Percentiles rank a stretch among this genome's conserved stretches.
Conservation (phyloP, 768 basidiomycete species). For the Mycena epipterygia region DNA sequence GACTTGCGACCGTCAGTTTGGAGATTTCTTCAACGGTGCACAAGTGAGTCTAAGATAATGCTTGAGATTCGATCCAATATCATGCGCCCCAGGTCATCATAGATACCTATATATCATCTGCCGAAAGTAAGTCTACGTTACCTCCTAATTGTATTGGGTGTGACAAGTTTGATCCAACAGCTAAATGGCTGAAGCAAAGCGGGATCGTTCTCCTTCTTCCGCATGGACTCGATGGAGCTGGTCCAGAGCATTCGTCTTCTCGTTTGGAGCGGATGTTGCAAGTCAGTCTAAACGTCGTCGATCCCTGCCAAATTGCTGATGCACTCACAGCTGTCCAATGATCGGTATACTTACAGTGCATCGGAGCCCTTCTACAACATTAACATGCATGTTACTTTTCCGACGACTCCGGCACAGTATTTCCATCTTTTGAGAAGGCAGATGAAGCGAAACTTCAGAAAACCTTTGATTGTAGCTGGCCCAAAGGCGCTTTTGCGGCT, state of each 20-base stretch:
- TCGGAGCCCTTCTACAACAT: slow-evolving; percentile 61
- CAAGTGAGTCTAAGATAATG: slow-evolving; percentile 59
- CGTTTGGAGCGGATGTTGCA: slow-evolving; percentile 93
- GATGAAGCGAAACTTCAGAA: slow-evolving; percentile 86
- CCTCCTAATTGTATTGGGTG: slow-evolving; percentile 2
- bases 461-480: slow-evolving; percentile 86
- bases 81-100: slow-evolving; percentile 74
- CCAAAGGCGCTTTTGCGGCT: slow-evolving; percentile 89
- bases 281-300: slow-evolving; percentile 52
- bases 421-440: slow-evolving; percentile 95
- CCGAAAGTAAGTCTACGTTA: slow-evolving; percentile 69
- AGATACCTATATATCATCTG: slow-evolving; percentile 88
- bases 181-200: slow-evolving; percentile 95
- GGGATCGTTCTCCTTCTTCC: slow-evolving; percentile 89
- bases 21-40: slow-evolving; percentile 95
- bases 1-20: slow-evolving; percentile 65
- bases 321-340: slow-evolving; percentile 78
- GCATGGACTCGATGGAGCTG: slow-evolving; percentile 93
- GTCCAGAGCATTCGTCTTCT: slow-evolving; percentile 93
- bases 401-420: slow-evolving; percentile 92
- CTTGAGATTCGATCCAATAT: not conserved
- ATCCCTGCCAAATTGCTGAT: not conserved
- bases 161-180: slow-evolving; percentile 51
- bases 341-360: slow-evolving; percentile 59
- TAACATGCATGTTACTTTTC: slow-evolving; percentile 89